Evolutionary conservation across 2,329 filamentous ascomycete species (phyloP).

Genomic region (Xylariaceae sp.): DNA sequence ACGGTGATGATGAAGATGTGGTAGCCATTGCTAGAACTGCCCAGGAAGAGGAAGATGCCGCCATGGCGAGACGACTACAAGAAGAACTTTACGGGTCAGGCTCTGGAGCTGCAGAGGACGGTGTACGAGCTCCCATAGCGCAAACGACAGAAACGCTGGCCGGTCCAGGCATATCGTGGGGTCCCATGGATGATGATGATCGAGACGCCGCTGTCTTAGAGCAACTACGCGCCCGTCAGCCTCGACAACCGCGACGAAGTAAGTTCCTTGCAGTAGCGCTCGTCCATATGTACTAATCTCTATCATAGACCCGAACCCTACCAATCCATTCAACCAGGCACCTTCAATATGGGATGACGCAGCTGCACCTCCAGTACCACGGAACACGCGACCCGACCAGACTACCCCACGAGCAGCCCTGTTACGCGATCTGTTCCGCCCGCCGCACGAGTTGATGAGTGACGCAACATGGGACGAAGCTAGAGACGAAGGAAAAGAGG

Average conservation of each 20-base stretch:
- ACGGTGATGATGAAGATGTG: conserved; percentile 50
- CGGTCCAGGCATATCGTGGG: conserved; percentile 66
- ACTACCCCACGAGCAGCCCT: conserved; percentile 72
- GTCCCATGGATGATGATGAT: conserved; percentile 59
- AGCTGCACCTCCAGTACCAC: conserved; percentile 52
- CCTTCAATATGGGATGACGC: conserved; percentile 43
- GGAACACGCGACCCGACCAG: conserved; percentile 35
- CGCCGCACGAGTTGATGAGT: conserved; percentile 89
- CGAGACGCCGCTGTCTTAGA: conserved; percentile 69
- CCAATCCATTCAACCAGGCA: conserved; percentile 42
- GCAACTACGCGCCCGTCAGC: conserved; percentile 63
- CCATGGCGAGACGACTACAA: conserved; percentile 89
- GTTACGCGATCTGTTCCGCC: conserved; percentile 92
- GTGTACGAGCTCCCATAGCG: conserved; percentile 86
- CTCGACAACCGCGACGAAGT: conserved; percentile 39
- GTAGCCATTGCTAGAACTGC: conserved; percentile 54
- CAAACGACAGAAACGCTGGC: conserved; percentile 91
- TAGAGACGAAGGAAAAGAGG: conserved; percentile 82
- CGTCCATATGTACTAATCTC: conserved; percentile 5
- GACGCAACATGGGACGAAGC: conserved; percentile 82
- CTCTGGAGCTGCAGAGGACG: conserved; percentile 45
- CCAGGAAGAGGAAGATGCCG: conserved; percentile 85
- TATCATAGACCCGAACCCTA: conserved; percentile 17
- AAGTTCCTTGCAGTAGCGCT: background rate
- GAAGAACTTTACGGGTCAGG: conserved; percentile 78